Base-by-base conservation (phyloP, 176 grass and related monocot species). In the Avena sativa region DNA sequence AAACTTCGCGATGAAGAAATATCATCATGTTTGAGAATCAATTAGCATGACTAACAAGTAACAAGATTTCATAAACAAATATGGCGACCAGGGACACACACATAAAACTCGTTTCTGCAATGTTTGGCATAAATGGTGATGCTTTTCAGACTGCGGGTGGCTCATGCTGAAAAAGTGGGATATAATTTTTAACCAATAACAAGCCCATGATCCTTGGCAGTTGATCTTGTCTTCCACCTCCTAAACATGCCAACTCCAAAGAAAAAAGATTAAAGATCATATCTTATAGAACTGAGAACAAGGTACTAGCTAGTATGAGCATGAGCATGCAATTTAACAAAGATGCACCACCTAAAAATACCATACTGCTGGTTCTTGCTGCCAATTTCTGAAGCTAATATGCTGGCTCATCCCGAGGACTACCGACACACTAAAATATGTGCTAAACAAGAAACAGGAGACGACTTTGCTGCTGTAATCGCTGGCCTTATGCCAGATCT, bases 151-250 rank as follows among this genome's bases (percentile, higher is more conserved):
- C 1, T 11, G 32, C 9, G 20, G 19, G 55, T 57, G 34, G 32
- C 53, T 43, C 32, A 40, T 59, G 7, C 53, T 79, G 19, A 59
- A 79, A 79, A 60, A 15, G 0, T 9, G 71, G 76, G 76, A 59
- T 59, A 79, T 13, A 60, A 59, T 14, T 34, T 43, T 43, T 53
- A 60, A n/a, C 10, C 82, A 80, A 82, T 86, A 20, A 49, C 79
- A 25, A 89, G 71, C 78, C 38, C 32, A 23, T 86, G 84, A 71
- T 84, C 86, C 48, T 52, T 94, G 15, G 84, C 75, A 78, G 92
- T 81, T 66, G 86, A 69, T 91, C 86, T 13, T 70, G 83, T 66
- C 52, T 62, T 59, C 79, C 74, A 15, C 47, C 9, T 25, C 68
- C 40, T 23, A 79, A 49, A 50, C 55, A 62, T 62, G 55, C 38